Conservation (phyloP, 306 rosid species). For the Rosa persica region DNA sequence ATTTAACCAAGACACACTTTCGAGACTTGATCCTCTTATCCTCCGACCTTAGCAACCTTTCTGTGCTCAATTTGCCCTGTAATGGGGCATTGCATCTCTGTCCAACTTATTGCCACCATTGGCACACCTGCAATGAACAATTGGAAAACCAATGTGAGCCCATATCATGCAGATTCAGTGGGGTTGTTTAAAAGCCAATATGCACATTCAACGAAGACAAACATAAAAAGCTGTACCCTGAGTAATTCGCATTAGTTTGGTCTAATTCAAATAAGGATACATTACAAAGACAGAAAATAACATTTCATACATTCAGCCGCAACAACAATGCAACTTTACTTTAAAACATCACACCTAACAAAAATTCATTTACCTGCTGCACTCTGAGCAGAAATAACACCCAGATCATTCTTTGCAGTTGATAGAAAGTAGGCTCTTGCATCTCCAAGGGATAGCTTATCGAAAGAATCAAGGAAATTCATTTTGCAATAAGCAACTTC, state of each 20-base stretch:
- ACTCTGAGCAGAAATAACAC: conserved; percentile 89
- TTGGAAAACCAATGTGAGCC: conserved; percentile 23
- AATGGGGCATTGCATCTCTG: conserved; percentile 86
- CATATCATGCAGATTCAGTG: neutral
- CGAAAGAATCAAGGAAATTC: conserved; percentile 33
- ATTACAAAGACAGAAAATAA: neutral
- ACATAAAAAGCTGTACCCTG: too few relatives aligned
- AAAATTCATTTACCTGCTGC: conserved; percentile 51
- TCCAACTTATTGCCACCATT: conserved; percentile 90
- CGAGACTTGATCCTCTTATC: conserved; percentile 29
- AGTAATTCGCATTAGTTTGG: neutral
- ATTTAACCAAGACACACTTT: neutral
- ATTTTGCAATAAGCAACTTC: conserved; percentile 7
- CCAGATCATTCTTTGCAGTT: conserved; percentile 91
- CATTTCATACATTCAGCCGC: neutral
- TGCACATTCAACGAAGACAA: neutral
- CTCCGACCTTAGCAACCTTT: conserved; percentile 82
- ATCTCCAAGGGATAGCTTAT: conserved; percentile 91
- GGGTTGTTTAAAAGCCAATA: neutral
- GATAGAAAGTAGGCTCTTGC: conserved; percentile 86
- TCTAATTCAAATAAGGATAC: neutral
- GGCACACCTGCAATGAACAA: conserved; percentile 55
- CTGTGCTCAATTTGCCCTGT: conserved; percentile 85
- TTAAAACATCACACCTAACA: neutral
- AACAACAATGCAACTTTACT: neutral